A percentile compares a stretch with the other conserved stretches of the same genome.
phyloP scores from a whole-genome alignment of 1,284 basidiomycete genomes.

The Melampsora medusae region DNA sequence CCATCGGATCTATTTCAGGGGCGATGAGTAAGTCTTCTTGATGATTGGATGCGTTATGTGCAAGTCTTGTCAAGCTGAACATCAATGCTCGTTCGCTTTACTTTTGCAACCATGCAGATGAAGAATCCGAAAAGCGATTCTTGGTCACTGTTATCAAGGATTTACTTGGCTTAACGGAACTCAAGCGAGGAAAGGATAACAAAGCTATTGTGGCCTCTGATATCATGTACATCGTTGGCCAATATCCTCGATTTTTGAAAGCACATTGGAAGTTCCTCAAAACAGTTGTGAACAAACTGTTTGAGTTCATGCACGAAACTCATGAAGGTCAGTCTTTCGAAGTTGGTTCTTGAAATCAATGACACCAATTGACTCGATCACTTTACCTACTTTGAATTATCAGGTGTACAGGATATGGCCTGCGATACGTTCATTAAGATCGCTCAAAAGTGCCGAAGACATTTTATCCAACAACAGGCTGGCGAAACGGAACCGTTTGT shows the following conservation, averaged over 20 bases:
- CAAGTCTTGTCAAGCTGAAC: slow-evolving; percentile 4
- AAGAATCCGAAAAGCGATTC: slow-evolving; percentile 98
- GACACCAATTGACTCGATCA: background rate
- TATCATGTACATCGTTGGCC: slow-evolving; percentile 99
- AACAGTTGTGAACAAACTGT: slow-evolving; percentile 99
- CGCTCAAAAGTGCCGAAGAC: slow-evolving; percentile 94
- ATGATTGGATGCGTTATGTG: background rate
- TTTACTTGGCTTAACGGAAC: slow-evolving; percentile 89
- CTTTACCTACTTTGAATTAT: background rate
- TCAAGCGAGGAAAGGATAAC: slow-evolving; percentile 99
- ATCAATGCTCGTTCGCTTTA: background rate
- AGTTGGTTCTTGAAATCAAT: background rate
- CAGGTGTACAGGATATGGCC: slow-evolving; percentile 94
- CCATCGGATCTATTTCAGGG: slow-evolving; percentile 97
- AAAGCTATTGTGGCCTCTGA: slow-evolving; percentile 99
- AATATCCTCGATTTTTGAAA: slow-evolving; percentile 98
- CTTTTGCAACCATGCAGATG: slow-evolving; percentile 60
- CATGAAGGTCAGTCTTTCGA: slow-evolving; percentile 69
- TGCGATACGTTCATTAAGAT: slow-evolving; percentile 99
- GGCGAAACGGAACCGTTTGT: slow-evolving; percentile 97
- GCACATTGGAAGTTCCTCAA: slow-evolving; percentile 99
- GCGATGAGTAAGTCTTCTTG: slow-evolving; percentile 66
- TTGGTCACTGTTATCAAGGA: slow-evolving; percentile 99
- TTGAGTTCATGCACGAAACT: slow-evolving; percentile 99
- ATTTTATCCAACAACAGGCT: slow-evolving; percentile 98